Evolutionary conservation across 805 yeast species (phyloP).

Genomic region (Yarrowia osloensis): DNA sequence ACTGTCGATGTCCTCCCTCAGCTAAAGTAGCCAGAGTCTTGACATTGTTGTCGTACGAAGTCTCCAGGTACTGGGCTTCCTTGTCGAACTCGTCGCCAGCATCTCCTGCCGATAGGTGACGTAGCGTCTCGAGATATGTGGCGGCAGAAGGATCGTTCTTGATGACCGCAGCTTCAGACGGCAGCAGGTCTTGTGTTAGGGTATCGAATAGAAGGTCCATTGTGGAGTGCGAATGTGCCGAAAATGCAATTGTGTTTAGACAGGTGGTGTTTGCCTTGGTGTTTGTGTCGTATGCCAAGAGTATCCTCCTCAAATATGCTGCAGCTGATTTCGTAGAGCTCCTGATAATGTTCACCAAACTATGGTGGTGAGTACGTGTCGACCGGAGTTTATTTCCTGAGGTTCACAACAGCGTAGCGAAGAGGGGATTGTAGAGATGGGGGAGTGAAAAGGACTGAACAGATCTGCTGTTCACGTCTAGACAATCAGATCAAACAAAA

Average conservation of each 20-base stretch:
- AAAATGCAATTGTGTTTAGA: not conserved
- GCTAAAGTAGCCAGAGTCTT: conserved; percentile 24
- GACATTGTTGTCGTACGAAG: conserved; percentile 16
- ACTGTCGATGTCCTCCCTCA: conserved; percentile 28
- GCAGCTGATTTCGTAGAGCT: not conserved
- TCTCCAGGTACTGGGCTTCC: conserved; percentile 12
- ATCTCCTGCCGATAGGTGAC: conserved; percentile 12
- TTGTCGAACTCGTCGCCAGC: conserved; percentile 21
- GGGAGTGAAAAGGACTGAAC: not conserved
- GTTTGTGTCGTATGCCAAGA: not conserved
- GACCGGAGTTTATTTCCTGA: not conserved
- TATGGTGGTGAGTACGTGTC: conserved; percentile 20
- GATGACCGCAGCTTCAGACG: conserved; percentile 9
- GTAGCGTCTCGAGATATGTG: conserved; percentile 11
- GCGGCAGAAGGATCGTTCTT: conserved; percentile 1
- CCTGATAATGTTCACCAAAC: conserved; percentile 5
- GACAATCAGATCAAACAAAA: not conserved
- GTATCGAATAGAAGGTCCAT: conserved; percentile 20
- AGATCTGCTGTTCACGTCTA: not conserved
- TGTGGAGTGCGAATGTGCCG: not conserved
- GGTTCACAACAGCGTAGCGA: not conserved
- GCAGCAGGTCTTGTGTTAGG: conserved; percentile 9
- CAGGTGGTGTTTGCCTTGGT: no score
- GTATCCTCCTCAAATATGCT: not conserved
- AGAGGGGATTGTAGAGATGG: not conserved